Evolutionary conservation across 1,139 yeast genomes (phyloP).

Genomic region (Hanseniaspora gamundiae): DNA sequence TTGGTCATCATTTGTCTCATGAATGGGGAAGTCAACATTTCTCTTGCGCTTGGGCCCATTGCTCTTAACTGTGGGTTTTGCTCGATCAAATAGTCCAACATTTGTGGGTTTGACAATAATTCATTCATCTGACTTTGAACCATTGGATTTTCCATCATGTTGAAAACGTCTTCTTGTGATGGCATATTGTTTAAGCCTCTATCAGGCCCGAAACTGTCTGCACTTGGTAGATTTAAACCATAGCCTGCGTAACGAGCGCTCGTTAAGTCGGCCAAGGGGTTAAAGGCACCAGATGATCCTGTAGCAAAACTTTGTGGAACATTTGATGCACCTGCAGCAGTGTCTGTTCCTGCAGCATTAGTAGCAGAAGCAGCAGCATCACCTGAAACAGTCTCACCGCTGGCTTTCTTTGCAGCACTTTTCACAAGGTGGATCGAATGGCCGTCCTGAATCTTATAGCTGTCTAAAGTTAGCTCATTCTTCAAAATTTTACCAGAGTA

Average conservation of each 20-base stretch:
- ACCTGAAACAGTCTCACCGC: too few relatives aligned
- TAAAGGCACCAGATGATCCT: conserved; percentile 72
- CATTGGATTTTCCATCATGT: conserved; percentile 70
- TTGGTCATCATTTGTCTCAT: conserved; percentile 77
- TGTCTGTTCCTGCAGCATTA: conserved; percentile 27
- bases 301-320: conserved; percentile 73
- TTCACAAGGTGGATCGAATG: conserved; percentile 85
- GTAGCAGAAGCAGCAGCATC: background rate
- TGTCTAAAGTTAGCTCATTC: conserved; percentile 60
- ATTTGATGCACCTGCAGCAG: conserved; percentile 14
- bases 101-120: conserved; percentile 65
- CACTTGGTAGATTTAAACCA: conserved; percentile 68
- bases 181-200: conserved; percentile 59
- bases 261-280: conserved; percentile 83
- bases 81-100: conserved; percentile 72
- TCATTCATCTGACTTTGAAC: conserved; percentile 73
- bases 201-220: conserved; percentile 88
- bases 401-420: conserved; percentile 30
- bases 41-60: conserved; percentile 84
- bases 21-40: conserved; percentile 72
- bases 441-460: conserved; percentile 73
- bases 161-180: conserved; percentile 58
- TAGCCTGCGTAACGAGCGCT: conserved; percentile 95
- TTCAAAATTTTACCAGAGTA: conserved; percentile 90
- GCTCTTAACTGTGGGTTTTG: conserved; percentile 75